A percentile compares a stretch with the other conserved stretches of the same genome.
phyloP scores from a whole-genome alignment of 768 basidiomycete species.

The Amanita subjunquillea region DNA sequence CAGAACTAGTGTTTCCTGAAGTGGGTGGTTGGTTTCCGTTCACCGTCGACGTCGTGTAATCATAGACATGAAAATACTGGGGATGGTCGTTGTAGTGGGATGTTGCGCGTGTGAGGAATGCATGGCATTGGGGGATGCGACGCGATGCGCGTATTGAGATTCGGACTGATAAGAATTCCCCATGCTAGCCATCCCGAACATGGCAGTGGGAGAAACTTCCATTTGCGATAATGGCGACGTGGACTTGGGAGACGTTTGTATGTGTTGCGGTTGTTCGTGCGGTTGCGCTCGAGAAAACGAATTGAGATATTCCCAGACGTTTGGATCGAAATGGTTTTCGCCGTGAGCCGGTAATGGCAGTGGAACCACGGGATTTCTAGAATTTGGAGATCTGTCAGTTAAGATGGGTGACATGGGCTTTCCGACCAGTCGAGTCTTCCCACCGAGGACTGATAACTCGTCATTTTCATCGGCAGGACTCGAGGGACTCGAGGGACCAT shows the following conservation, averaged over 20 bases:
- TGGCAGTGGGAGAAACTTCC: slow-evolving; percentile 29
- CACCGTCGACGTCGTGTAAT: slow-evolving; percentile 37
- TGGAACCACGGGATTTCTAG: slow-evolving; percentile 63
- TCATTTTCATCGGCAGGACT: slow-evolving; percentile 45
- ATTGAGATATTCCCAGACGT: slow-evolving; percentile 57
- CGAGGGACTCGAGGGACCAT: slow-evolving; percentile 26
- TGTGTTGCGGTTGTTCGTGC: slow-evolving; percentile 3
- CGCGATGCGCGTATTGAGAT: slow-evolving; percentile 20
- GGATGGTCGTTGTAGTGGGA: slow-evolving; percentile 24
- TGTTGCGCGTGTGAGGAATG: background rate
- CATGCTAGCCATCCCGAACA: slow-evolving; percentile 35
- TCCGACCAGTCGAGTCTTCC: slow-evolving; percentile 54
- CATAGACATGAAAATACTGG: slow-evolving; percentile 69
- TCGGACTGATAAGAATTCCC: slow-evolving; percentile 24
- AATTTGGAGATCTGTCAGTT: slow-evolving; percentile 58
- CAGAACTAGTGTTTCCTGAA: slow-evolving; percentile 18
- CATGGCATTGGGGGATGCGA: slow-evolving; percentile 10
- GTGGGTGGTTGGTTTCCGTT: slow-evolving; percentile 16
- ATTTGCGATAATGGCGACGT: slow-evolving; percentile 17
- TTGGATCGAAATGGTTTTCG: slow-evolving; percentile 45
- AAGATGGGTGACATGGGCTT: slow-evolving; percentile 49
- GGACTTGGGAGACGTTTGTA: slow-evolving; percentile 8
- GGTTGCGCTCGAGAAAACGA: slow-evolving; percentile 32
- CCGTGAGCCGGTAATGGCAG: slow-evolving; percentile 46
- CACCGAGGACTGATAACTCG: slow-evolving; percentile 53